Base-by-base conservation (phyloP, 495 filamentous ascomycete genomes). In the Cudoniella acicularis region DNA sequence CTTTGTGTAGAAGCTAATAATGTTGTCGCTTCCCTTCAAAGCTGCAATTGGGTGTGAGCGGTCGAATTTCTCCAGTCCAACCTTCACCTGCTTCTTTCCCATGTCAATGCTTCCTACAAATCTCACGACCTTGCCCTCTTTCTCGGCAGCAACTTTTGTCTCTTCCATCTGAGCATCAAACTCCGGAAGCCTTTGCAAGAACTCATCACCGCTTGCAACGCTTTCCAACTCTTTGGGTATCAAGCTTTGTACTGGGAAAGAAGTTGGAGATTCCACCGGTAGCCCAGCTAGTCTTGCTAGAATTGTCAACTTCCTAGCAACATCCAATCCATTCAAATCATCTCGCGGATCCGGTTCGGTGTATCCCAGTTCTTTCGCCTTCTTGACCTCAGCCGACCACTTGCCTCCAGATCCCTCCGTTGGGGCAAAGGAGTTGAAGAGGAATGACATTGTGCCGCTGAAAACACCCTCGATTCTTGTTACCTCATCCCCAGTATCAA, bases 311-410 rank as follows among this genome's bases (percentile, higher is more conserved):
- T 98, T 98, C n/a, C 94, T 80, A 23, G 94, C 94, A 21, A 98
- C 93, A 69, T 98, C 94, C 68, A 96, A 79, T 10, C 94, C 94
- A 73, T 98, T 97, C 64, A 98, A 79, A 65, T 98, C 94, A 71
- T 98, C 94, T 43, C 94, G 80, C 43, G 94, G 94, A 69, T 98
- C 94, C 1, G 94, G 94, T 76, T 98, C 94, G 11, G 94, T 98
- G 74, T 92, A 98, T 17, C 95, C 94, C n/a, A 93, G 75, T 51
- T 92, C 87, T 76, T 96, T 94, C 27, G 93, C 94, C 72, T 92
- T 88, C 61, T 80, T 82, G 20, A 97, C 94, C 59, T 93, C 91
- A 45, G 84, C 87, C 46, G 90, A 92, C 84, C 93, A 98, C 66
- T 87, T 85, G 3, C 86, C 85, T 23, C 83, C 80, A 11, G 71